A percentile compares a stretch with the other conserved stretches of the same genome.
Conservation (phyloP, 2,329 filamentous ascomycete species). For the Gnomoniopsis smithogilvyi region DNA sequence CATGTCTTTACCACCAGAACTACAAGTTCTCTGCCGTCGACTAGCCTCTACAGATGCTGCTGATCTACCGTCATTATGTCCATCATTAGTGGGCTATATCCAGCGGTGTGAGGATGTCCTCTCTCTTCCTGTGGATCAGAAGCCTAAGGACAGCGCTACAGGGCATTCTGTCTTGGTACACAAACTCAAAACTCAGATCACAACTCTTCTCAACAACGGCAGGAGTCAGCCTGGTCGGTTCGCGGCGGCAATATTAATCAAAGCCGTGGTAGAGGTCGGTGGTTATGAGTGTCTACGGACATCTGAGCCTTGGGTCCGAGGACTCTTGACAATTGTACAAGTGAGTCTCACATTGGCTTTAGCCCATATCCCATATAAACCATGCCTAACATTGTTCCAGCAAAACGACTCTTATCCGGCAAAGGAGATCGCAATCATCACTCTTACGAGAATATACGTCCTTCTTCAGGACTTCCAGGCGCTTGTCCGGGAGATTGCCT, state of each 20-base stretch:
- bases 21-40: constrained; percentile 64
- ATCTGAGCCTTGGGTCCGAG: constrained; percentile 71
- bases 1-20: constrained; percentile 50
- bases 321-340: constrained; percentile 70
- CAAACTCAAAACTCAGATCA: constrained; percentile 76
- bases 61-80: constrained; percentile 71
- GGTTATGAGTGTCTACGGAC: constrained; percentile 78
- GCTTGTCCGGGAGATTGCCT: constrained; percentile 81
- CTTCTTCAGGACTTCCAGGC: constrained; percentile 80
- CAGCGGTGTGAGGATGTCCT: constrained; percentile 58
- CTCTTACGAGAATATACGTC: constrained; percentile 78
- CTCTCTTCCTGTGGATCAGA: constrained; percentile 58
- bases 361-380: background rate
- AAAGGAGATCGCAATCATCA: constrained; percentile 74
- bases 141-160: constrained; percentile 56
- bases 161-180: constrained; percentile 72
- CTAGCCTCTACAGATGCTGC: constrained; percentile 69
- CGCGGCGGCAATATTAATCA: constrained; percentile 73
- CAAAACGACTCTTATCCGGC: constrained; percentile 74
- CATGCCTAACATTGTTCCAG: constrained; percentile 36
- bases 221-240: constrained; percentile 72
- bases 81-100: constrained; percentile 62
- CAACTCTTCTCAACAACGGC: constrained; percentile 71
- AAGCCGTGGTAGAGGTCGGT: constrained; percentile 76
- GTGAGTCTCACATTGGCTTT: constrained; percentile 38